These are phyloP conservation scores for Curvularia hawaiiensis DNA, from an alignment of 2,329 filamentous ascomycete genomes.

Conservation along the genomic window DNA sequence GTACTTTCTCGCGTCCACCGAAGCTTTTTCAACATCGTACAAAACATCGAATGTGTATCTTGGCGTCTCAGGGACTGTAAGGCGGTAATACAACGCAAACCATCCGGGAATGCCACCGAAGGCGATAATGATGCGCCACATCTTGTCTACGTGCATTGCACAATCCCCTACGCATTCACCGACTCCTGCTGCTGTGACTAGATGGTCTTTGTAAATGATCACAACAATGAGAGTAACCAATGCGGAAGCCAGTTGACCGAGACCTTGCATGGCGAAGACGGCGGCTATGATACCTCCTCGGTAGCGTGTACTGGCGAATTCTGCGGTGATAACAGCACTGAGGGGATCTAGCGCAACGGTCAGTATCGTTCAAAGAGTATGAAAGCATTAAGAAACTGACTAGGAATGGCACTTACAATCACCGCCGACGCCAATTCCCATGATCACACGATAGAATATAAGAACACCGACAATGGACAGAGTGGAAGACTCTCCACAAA, in stretches of 20 bases:
- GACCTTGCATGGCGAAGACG: conserved; percentile 86
- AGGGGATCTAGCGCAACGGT: conserved; percentile 61
- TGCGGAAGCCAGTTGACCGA: conserved; percentile 78
- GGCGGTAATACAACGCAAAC: conserved; percentile 82
- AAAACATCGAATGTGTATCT: conserved; percentile 86
- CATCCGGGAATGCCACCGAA: conserved; percentile 81
- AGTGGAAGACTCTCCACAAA: conserved; percentile 43
- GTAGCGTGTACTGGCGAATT: conserved; percentile 87
- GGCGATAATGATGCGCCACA: conserved; percentile 83
- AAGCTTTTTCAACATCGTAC: conserved; percentile 67
- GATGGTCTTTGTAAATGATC: conserved; percentile 69
- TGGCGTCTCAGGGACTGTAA: conserved; percentile 86
- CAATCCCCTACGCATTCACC: conserved; percentile 67
- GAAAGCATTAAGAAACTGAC: background rate
- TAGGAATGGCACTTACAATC: conserved; percentile 46
- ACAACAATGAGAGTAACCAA: conserved; percentile 77
- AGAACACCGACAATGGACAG: conserved; percentile 47
- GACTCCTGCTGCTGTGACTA: conserved; percentile 58
- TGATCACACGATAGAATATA: conserved; percentile 49
- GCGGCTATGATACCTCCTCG: conserved; percentile 85
- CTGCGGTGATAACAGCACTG: conserved; percentile 82
- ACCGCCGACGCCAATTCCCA: conserved; percentile 45
- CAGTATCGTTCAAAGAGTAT: background rate
- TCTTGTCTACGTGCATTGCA: conserved; percentile 77
- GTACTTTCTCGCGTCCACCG: conserved; percentile 75